Evolutionary conservation across 768 basidiomycete species (phyloP).

Genomic region (Suillus americanus): DNA sequence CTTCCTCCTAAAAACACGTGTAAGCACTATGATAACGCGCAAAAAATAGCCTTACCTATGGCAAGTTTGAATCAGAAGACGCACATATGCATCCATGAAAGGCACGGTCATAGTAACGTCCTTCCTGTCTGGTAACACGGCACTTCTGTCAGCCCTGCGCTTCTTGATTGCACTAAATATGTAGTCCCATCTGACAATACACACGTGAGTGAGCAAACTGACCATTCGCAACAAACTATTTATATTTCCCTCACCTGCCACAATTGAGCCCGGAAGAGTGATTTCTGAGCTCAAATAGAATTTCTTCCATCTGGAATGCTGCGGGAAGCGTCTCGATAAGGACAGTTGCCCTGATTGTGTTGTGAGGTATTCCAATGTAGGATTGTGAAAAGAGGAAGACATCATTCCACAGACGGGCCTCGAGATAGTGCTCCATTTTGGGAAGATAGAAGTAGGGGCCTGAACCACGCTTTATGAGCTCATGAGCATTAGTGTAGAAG

Average conservation of each 20-base stretch:
- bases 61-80: conserved; percentile 95
- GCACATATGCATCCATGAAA: conserved; percentile 97
- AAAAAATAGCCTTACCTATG: conserved; percentile 60
- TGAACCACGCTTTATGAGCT: conserved; percentile 80
- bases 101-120: conserved; percentile 98
- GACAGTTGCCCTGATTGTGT: conserved; percentile 90
- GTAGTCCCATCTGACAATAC: conserved; percentile 77
- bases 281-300: conserved; percentile 92
- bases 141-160: conserved; percentile 82
- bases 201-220: neutral
- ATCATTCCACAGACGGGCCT: conserved; percentile 97
- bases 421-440: conserved; percentile 99
- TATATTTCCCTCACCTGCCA: conserved; percentile 62
- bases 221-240: neutral
- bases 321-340: conserved; percentile 98
- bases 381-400: conserved; percentile 93
- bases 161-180: conserved; percentile 99
- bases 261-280: conserved; percentile 97
- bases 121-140: conserved; percentile 92
- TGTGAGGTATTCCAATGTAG: conserved; percentile 82
- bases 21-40: conserved; percentile 6
- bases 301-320: conserved; percentile 99
- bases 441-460: conserved; percentile 99
- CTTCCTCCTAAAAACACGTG: conserved; percentile 62
- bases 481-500: conserved; percentile 97